Percentiles rank a stretch among this genome's conserved stretches.
phyloP scores from a whole-genome alignment of 2,329 filamentous ascomycete genomes.

The Colletotrichum sp. region DNA sequence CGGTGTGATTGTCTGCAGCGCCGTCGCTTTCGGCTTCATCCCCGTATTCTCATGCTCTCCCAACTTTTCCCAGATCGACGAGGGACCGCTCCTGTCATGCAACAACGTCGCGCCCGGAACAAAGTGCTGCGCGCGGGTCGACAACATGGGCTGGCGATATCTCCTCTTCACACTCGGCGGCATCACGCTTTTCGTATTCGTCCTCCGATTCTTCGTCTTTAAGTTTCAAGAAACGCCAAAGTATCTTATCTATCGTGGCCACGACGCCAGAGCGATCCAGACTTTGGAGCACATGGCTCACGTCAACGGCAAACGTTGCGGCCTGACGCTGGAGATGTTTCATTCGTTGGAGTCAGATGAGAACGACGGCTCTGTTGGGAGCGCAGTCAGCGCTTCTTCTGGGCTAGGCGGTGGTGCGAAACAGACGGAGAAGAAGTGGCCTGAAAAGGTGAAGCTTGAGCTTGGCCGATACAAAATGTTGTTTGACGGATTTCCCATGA shows the following conservation, averaged over 20 bases:
- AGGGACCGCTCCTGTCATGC: conserved; percentile 48
- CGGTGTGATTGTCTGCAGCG: conserved; percentile 55
- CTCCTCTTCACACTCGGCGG: conserved; percentile 59
- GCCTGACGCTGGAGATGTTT: neutral
- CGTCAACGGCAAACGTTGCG: conserved; percentile 43
- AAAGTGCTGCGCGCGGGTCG: conserved; percentile 33
- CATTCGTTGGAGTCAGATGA: conserved; percentile 23
- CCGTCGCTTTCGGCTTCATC: conserved; percentile 58
- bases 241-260: conserved; percentile 59
- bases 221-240: conserved; percentile 63
- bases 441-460: neutral
- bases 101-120: conserved; percentile 28
- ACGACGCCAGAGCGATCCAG: conserved; percentile 55
- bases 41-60: conserved; percentile 55
- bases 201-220: conserved; percentile 60
- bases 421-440: conserved; percentile 19
- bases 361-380: conserved; percentile 14
- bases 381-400: conserved; percentile 21
- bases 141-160: conserved; percentile 67
- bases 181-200: conserved; percentile 58
- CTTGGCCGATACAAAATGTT: conserved; percentile 34
- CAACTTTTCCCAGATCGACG: conserved; percentile 48
- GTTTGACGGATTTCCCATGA: conserved; percentile 36
- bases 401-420: conserved; percentile 13
- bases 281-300: conserved; percentile 60